A percentile compares a stretch with the other conserved stretches of the same genome.
Evolutionary conservation across 2,329 filamentous ascomycete genomes (phyloP).

Genomic region (Colletotrichum sp.): DNA sequence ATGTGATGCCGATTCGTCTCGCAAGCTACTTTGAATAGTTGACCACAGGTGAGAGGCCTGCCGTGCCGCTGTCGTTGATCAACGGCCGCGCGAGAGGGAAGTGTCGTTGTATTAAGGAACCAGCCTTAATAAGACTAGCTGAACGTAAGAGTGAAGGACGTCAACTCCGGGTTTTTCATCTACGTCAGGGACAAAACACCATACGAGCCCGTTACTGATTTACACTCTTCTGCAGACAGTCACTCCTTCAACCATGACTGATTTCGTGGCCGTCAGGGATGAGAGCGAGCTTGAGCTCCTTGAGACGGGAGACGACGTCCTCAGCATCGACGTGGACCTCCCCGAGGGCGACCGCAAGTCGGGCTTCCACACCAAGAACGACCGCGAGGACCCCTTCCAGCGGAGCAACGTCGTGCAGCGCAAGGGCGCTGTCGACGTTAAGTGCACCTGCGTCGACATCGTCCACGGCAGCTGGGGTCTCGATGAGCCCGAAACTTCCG

Average conservation of each 20-base stretch:
- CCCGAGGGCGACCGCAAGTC: slow-evolving; percentile 7
- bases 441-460: slow-evolving; percentile 27
- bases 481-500: slow-evolving; percentile 19
- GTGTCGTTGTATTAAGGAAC: too few species aligned
- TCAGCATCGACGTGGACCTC: not conserved
- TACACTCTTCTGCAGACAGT: not conserved
- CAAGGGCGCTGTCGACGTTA: slow-evolving; percentile 27
- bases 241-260: not conserved
- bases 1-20: too few species aligned
- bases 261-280: not conserved
- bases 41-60: too few species aligned
- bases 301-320: not conserved
- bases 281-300: not conserved
- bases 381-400: slow-evolving; percentile 25
- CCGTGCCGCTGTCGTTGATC: too few species aligned
- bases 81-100: too few species aligned
- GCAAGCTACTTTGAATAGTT: too few species aligned
- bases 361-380: slow-evolving; percentile 26
- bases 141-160: too few species aligned
- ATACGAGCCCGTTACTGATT: not conserved
- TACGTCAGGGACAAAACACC: too few species aligned
- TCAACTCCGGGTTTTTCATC: too few species aligned
- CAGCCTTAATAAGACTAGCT: too few species aligned
- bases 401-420: slow-evolving; percentile 24
- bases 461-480: slow-evolving; percentile 26